A percentile compares a stretch with the other conserved stretches of the same genome.
phyloP scores from a whole-genome alignment of 495 filamentous ascomycete species.

The Neurospora hispaniola region DNA sequence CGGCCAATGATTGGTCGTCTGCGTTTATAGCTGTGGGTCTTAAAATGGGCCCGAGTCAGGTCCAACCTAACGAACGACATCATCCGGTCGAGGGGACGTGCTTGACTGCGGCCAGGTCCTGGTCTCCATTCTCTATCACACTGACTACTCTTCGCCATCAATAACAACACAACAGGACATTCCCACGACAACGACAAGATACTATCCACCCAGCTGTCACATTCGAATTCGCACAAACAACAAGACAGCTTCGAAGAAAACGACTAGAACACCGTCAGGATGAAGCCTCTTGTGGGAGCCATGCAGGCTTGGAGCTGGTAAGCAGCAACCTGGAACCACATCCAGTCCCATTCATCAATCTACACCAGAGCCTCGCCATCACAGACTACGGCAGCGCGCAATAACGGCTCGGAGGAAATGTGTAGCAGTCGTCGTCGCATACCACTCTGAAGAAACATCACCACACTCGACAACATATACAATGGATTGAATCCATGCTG shows the following conservation, averaged over 20 bases:
- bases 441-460: neutral
- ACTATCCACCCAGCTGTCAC: neutral
- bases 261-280: conserved; percentile 32
- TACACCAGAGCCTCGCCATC: neutral
- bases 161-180: neutral
- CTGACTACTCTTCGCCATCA: neutral
- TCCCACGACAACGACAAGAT: neutral
- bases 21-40: neutral
- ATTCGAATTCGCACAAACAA: neutral
- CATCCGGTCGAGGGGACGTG: neutral
- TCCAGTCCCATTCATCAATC: neutral
- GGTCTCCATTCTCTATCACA: neutral
- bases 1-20: neutral
- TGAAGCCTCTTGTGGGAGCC: conserved; percentile 86
- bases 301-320: conserved; percentile 94
- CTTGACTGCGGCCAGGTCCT: neutral
- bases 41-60: neutral
- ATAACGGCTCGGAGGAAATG: neutral
- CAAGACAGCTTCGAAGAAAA: neutral
- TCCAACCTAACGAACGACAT: neutral
- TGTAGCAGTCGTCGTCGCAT: neutral
- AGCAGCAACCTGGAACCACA: neutral
- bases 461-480: neutral
- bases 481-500: neutral
- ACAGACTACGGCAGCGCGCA: too few relatives aligned